These are phyloP conservation scores for Sugiyamaella qingdaonensis DNA, from an alignment of 805 yeast species.

Conservation along the genomic window DNA sequence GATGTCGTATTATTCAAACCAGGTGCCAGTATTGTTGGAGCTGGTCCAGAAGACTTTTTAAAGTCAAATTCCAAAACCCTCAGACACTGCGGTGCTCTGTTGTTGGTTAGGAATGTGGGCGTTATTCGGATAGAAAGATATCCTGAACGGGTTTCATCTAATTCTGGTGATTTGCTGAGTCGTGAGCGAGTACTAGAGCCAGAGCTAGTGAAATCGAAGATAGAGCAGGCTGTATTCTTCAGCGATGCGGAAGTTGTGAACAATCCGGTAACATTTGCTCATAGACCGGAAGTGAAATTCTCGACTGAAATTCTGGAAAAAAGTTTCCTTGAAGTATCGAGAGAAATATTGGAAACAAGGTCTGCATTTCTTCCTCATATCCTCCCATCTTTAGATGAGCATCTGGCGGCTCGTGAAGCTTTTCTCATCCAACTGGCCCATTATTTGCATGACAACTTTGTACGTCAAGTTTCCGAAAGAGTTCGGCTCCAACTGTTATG, in stretches of 20 bases:
- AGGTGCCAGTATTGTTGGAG: constrained; percentile 52
- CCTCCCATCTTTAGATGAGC: constrained; percentile 47
- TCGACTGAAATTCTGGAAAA: constrained; percentile 43
- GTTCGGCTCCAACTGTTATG: constrained; percentile 40
- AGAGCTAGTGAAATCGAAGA: constrained; percentile 56
- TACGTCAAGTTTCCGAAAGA: constrained; percentile 32
- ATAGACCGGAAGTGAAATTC: constrained; percentile 40
- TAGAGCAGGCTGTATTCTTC: constrained; percentile 80
- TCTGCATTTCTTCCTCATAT: constrained; percentile 55
- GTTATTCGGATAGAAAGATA: constrained; percentile 55
- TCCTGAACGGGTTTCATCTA: constrained; percentile 19
- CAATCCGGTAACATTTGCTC: constrained; percentile 50
- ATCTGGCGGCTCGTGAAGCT: constrained; percentile 46
- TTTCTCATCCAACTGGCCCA: constrained; percentile 43
- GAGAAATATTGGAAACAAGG: constrained; percentile 54
- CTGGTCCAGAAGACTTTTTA: constrained; percentile 46
- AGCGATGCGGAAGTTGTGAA: constrained; percentile 25
- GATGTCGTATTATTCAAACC: constrained; percentile 61
- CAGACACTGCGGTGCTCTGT: constrained; percentile 44
- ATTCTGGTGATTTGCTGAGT: constrained; percentile 6
- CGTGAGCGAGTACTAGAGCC: constrained; percentile 22
- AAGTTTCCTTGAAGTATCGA: constrained; percentile 48
- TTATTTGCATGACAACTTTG: constrained; percentile 46
- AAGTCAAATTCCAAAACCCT: constrained; percentile 23
- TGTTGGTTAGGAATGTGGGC: constrained; percentile 55